Evolutionary conservation across 2,329 filamentous ascomycete species (phyloP), one percentile per base, ranked within the genome.

Genomic region (Colletotrichum cordylinicola): DNA sequence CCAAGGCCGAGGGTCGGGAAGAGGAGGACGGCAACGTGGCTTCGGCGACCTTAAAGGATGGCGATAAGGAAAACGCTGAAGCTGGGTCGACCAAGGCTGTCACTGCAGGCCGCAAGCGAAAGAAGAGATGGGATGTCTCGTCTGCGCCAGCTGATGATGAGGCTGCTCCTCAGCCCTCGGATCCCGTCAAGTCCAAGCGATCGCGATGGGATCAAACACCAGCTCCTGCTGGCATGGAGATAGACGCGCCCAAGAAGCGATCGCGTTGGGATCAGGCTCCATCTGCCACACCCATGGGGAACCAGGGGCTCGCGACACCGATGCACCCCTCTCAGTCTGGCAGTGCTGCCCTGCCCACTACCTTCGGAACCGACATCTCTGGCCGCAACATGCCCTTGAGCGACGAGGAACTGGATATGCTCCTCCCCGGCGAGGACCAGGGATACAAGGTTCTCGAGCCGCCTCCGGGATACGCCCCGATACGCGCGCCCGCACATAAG

Each of bases 261-360:
- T 98, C 95, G 66, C 92, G 96, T 82, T 98, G 96, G 96, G 96
- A 97, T 86, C 94, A 98, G 86, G 96, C 96, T 56, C 95, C 96
- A 18, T 93, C 93, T 69, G 94, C 95, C 33, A 96, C 95, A 0
- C 94, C 94, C 2, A 90, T 95, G 78, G 93, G 92, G 12, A 91
- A 91, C 80, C 90, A 91, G 79, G 94, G 94, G n/a, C 89, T 96
- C 39, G 94, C 93, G 29, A 96, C 94, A 12, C 94, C 95, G 4
- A 93, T 94, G 86, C 94, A 96, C 81, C 92, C 92, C 75, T 93
- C 93, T 10, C 93, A 93, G 81, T 86, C 88, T 79, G 84, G 88
- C 79, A 84, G 82, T 76, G 83, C 90, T 69, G 84, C 87, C 79
- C 86, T 88, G 60, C 88, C 91, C 18, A 87, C 88, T n/a, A 87